Evolutionary conservation across 257 asterid species (phyloP).

Genomic region (Eustoma russellianum): DNA sequence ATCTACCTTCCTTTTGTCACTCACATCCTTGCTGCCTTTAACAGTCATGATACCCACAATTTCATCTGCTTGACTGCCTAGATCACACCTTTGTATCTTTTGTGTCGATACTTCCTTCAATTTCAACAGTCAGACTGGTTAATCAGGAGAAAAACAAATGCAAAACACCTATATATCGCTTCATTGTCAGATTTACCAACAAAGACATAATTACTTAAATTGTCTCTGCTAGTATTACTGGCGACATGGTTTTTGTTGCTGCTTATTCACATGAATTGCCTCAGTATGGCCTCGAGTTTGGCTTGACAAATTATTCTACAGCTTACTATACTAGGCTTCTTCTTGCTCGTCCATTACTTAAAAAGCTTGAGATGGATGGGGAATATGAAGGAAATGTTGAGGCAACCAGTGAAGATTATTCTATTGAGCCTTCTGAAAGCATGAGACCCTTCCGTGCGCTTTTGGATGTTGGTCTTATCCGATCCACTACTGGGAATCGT

Average conservation of each 20-base stretch:
- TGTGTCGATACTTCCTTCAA: too few species aligned
- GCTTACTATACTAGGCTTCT: conserved; percentile 78
- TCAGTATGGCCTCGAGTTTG: conserved; percentile 52
- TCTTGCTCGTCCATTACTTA: conserved; percentile 63
- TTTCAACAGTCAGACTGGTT: too few species aligned
- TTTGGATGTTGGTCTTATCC: conserved; percentile 55
- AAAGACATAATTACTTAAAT: conserved; percentile 58
- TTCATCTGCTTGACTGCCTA: too few species aligned
- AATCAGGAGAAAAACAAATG: too few species aligned
- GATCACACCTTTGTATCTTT: too few species aligned
- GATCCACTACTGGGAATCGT: conserved; percentile 67
- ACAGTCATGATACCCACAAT: too few species aligned
- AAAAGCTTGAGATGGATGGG: conserved; percentile 60
- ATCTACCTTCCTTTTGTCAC: too few species aligned
- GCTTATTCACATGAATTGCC: conserved; percentile 68
- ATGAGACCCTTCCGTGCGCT: conserved; percentile 65
- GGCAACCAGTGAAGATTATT: conserved; percentile 69
- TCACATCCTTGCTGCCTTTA: too few species aligned
- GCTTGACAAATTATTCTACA: conserved; percentile 63
- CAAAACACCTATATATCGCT: too few species aligned
- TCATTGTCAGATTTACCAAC: too few species aligned
- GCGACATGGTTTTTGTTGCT: conserved; percentile 51
- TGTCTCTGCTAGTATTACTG: conserved; percentile 59
- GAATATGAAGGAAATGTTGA: conserved; percentile 67
- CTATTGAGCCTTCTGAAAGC: conserved; percentile 60